A percentile compares a stretch with the other conserved stretches of the same genome.
Conservation (phyloP, 2,329 filamentous ascomycete genomes). For the Colletotrichum falcatum region DNA sequence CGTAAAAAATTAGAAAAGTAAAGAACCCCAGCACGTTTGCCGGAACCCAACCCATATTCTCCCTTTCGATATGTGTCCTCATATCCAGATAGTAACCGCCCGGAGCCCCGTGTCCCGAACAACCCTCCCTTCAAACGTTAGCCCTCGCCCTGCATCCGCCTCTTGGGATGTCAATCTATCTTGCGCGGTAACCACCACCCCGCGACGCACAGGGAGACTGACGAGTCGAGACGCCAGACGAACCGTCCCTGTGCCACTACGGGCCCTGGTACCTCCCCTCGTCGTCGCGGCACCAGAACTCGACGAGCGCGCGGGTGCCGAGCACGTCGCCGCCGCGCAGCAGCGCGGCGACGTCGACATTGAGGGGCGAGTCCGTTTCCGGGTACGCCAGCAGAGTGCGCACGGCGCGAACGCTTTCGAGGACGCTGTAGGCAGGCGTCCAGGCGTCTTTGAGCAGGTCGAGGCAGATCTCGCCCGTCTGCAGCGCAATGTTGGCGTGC, state of each 20-base stretch:
- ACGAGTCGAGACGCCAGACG: not conserved
- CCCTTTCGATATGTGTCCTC: not conserved
- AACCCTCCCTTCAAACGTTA: too few species aligned
- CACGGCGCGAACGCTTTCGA: conserved; percentile 78
- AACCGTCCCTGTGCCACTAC: conserved; percentile 40
- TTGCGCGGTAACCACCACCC: not conserved
- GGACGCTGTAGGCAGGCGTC: conserved; percentile 87
- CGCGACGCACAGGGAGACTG: not conserved
- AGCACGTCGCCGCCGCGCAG: conserved; percentile 75
- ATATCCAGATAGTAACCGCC: not conserved
- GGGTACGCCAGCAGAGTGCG: conserved; percentile 76
- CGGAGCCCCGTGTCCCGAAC: not conserved
- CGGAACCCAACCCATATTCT: not conserved
- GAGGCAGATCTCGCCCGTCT: conserved; percentile 91
- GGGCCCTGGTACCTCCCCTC: conserved; percentile 62
- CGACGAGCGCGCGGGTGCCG: conserved; percentile 76
- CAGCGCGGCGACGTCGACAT: conserved; percentile 81
- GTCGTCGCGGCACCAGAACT: conserved; percentile 71
- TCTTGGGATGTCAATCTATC: not conserved
- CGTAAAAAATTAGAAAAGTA: not conserved
- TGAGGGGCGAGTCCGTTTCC: conserved; percentile 80
- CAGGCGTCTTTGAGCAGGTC: conserved; percentile 85
- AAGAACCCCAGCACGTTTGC: not conserved
- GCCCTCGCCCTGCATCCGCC: not conserved
- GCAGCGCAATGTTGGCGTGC: conserved; percentile 80